Evolutionary conservation across 176 grass and related monocot genomes (phyloP).

Genomic region (Avena insularis): DNA sequence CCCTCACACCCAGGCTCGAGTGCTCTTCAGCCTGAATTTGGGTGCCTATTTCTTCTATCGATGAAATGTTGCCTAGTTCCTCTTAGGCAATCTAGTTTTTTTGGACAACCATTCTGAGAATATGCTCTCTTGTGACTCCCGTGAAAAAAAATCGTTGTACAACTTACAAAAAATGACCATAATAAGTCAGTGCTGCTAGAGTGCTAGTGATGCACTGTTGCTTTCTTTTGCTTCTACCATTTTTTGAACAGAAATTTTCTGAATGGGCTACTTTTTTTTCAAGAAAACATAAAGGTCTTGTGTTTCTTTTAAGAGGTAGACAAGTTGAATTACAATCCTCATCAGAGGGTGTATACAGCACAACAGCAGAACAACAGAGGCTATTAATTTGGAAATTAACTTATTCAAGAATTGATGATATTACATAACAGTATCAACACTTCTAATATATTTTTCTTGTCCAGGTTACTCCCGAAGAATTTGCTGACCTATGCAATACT

Average conservation of each 20-base stretch:
- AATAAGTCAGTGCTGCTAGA: neutral
- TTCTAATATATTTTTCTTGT: conserved; percentile 40
- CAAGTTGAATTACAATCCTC: neutral
- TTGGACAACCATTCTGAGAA: neutral
- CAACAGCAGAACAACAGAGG: neutral
- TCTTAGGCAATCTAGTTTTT: neutral
- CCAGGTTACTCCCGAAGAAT: conserved; percentile 97
- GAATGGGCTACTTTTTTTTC: neutral
- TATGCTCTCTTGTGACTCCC: neutral
- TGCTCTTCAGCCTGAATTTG: neutral
- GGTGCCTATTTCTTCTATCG: conserved; percentile 13
- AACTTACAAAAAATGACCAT: neutral
- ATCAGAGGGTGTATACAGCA: neutral
- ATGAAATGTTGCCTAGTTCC: neutral
- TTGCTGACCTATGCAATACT: conserved; percentile 88
- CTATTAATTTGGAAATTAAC: neutral
- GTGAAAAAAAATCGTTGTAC: neutral
- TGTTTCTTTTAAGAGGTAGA: neutral
- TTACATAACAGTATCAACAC: neutral
- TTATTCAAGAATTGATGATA: neutral
- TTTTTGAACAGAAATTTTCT: neutral
- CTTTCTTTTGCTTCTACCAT: neutral
- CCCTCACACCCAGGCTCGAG: neutral
- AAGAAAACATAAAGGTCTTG: neutral
- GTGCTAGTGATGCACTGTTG: neutral